These are phyloP conservation scores for Friedmanniomyces endolithicus DNA, from an alignment of 495 filamentous ascomycete species.

Conservation along the genomic window DNA sequence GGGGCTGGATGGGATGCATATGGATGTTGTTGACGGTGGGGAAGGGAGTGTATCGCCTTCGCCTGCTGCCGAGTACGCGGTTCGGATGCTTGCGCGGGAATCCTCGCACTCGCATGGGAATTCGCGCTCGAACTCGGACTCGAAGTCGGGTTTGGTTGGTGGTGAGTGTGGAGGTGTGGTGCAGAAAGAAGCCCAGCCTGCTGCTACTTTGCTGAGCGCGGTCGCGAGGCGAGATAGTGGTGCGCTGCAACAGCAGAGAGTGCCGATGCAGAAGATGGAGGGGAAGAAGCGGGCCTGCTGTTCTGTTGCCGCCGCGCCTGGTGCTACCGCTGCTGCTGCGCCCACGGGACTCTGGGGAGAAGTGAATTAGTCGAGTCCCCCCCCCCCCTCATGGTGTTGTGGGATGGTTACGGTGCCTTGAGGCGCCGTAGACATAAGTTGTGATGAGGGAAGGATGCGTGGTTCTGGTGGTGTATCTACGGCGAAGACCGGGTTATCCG, in stretches of 20 bases:
- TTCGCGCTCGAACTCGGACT: neutral
- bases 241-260: constrained; percentile 27
- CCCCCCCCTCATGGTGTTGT: too few species aligned
- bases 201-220: neutral
- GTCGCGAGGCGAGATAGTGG: constrained; percentile 8
- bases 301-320: too few species aligned
- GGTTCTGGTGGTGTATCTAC: too few species aligned
- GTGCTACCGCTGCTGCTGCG: too few species aligned
- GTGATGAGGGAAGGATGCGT: neutral
- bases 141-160: too few species aligned
- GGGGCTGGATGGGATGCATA: constrained; percentile 5
- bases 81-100: constrained; percentile 17
- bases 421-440: too few species aligned
- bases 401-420: too few species aligned
- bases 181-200: too few species aligned
- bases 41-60: constrained; percentile 21
- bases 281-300: constrained; percentile 47
- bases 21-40: constrained; percentile 14
- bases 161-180: too few species aligned
- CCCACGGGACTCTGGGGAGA: too few species aligned
- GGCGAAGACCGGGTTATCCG: too few species aligned
- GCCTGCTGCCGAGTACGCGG: constrained; percentile 10
- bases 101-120: constrained; percentile 7
- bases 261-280: constrained; percentile 28
- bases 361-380: too few species aligned